Base-by-base conservation (phyloP, 1,284 basidiomycete genomes). In the Cryptococcus depauperatus region DNA sequence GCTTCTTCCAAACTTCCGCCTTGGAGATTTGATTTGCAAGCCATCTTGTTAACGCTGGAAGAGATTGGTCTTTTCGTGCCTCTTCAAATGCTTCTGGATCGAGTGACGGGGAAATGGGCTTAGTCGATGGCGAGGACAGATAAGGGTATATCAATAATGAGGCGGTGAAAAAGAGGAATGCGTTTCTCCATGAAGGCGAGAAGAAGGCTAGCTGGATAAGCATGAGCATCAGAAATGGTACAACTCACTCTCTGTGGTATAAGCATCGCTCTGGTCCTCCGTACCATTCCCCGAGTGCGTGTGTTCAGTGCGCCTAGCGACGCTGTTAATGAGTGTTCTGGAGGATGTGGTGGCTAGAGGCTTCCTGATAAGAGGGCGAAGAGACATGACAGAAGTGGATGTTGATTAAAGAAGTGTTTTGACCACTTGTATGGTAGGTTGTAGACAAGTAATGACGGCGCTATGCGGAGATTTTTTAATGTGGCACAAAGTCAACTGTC, bases 141-240 rank as follows among this genome's bases (percentile, higher is more conserved):
- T 62, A 68, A 26, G 60, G 57, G 56, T 60, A 64, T 19, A 54
- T 50, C n/a, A 66, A 46, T 41, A 55, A 47, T 21, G 52, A 42
- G 44, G 58, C 53, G 34, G 62, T 58, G 37, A 59, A 42, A 37
- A 64, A 42, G 54, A 64, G 54, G 27, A 63, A 41, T 23, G 62
- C 62, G 55, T 59, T 62, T 45, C 61, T 55, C 66, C 66, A 70
- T 32, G 58, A 55, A 18, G 66, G 55, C 43, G 60, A 58, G 51
- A 66, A 53, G 62, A 70, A 70, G 44, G 60, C 70, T 72, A 52
- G 19, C 14, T 28, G 25, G 16, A n/a, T 46, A 38, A 19, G 41
- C 28, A 34, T 14, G 4, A 14, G 16, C 9, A 22, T 35, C 21
- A 4, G 44, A 11, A 44, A 13, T 11, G 21, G 6, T 6, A 19